A percentile compares a stretch with the other conserved stretches of the same genome.
Conservation (phyloP, 75 land plant species). For the Pinus tabuliformis region DNA sequence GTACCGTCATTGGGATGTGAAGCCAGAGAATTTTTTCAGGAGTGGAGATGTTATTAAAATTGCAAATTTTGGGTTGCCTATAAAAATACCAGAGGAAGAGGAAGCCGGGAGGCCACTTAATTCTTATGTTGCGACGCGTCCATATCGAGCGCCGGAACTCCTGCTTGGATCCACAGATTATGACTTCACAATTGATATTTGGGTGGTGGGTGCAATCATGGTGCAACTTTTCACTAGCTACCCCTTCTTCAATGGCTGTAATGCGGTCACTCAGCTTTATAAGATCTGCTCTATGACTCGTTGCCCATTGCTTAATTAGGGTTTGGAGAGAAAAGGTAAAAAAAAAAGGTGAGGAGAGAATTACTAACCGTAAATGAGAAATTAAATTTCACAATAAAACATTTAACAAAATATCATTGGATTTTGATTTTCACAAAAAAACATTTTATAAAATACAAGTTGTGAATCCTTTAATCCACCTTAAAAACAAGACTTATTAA, state of each 20-base stretch:
- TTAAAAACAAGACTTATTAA: too few species aligned
- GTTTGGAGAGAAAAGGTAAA: too few species aligned
- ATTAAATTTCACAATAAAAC: too few species aligned
- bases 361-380: too few species aligned
- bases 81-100: neutral
- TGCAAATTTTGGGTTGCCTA: slow-evolving; percentile 38
- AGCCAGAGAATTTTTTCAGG: slow-evolving; percentile 32
- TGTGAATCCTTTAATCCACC: too few species aligned
- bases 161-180: slow-evolving; percentile 21
- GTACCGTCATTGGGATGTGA: slow-evolving; percentile 34
- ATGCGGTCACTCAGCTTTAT: neutral
- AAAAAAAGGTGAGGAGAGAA: too few species aligned
- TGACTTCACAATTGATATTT: slow-evolving; percentile 32
- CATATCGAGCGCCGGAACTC: slow-evolving; percentile 41
- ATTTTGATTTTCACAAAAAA: too few species aligned
- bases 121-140: slow-evolving; percentile 33
- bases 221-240: neutral
- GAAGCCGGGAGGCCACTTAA: slow-evolving; percentile 19
- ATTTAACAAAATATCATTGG: too few species aligned
- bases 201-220: slow-evolving; percentile 22
- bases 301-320: too few species aligned
- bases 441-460: too few species aligned
- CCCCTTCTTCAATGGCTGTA: neutral
- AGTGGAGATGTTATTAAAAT: slow-evolving; percentile 27
- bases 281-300: neutral